Base-by-base conservation (phyloP, 306 rosid genomes). In the Vachellia pachyceras region DNA sequence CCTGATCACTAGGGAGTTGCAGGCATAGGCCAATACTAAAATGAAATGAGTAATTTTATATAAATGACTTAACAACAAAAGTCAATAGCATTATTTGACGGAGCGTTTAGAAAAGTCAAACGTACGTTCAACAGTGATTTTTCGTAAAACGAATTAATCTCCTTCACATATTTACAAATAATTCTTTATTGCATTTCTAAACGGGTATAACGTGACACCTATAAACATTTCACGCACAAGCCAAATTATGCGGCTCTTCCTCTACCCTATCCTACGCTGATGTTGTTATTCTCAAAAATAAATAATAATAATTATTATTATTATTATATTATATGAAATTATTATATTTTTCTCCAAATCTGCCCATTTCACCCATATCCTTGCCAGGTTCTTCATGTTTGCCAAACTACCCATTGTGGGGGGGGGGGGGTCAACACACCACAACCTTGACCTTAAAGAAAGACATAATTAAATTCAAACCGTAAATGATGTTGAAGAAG, bases 161-260 rank as follows among this genome's bases (percentile, higher is more conserved):
- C n/a, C n/a, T n/a, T n/a, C n/a, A n/a, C n/a, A n/a, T n/a, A n/a
- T n/a, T n/a, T n/a, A n/a, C n/a, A n/a, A n/a, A n/a, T n/a, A n/a
- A n/a, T n/a, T n/a, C n/a, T n/a, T n/a, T n/a, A n/a, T n/a, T n/a
- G n/a, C n/a, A n/a, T n/a, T n/a, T n/a, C n/a, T n/a, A n/a, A n/a
- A n/a, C n/a, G n/a, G n/a, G n/a, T n/a, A n/a, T n/a, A n/a, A n/a
- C n/a, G 50, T 35, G 84, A 85, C 86, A 81, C 44, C 36, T 41
- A 76, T 60, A 70, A 75, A 17, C 55, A 45, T 75, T 25, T 58
- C 61, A 57, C 76, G 45, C 77, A 78, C 81, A 75, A 81, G 86
- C 87, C 89, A 85, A 83, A 85, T 42, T 52, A 85, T 75, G 50
- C 87, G 86, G 87, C 77, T 10, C 3, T 36, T 58, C 23, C 36